A percentile compares a stretch with the other conserved stretches of the same genome.
Evolutionary conservation across 2,329 filamentous ascomycete genomes (phyloP).

Genomic region (Proliferodiscus dingleyae): DNA sequence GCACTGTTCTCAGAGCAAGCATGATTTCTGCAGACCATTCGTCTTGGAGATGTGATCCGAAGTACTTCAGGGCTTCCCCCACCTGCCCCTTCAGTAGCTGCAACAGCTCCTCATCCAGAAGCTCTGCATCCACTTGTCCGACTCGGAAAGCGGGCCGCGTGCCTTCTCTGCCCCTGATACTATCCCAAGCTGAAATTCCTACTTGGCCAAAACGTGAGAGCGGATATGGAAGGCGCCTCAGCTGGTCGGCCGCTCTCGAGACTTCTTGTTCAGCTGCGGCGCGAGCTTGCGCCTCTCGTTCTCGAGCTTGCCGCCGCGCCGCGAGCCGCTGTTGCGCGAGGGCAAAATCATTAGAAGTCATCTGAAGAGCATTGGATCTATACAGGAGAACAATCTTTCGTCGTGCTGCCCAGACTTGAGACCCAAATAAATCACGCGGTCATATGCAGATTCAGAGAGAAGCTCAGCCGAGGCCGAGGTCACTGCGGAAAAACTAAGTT

Average conservation of each 20-base stretch:
- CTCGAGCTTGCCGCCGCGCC: slow-evolving; percentile 72
- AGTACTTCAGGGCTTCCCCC: slow-evolving; percentile 81
- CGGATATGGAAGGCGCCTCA: slow-evolving; percentile 57
- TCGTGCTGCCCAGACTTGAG: too few species aligned
- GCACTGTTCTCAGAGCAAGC: slow-evolving; percentile 66
- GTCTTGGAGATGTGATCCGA: slow-evolving; percentile 72
- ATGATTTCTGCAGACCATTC: slow-evolving; percentile 86
- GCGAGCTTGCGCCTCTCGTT: slow-evolving; percentile 57
- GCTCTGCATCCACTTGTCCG: slow-evolving; percentile 90
- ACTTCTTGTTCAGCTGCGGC: slow-evolving; percentile 47
- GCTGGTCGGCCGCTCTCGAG: slow-evolving; percentile 48
- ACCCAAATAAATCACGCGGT: too few species aligned
- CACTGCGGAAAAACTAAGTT: too few species aligned
- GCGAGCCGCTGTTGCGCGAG: slow-evolving; percentile 84
- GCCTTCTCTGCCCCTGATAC: slow-evolving; percentile 67
- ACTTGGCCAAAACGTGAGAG: slow-evolving; percentile 51
- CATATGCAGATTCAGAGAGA: too few species aligned
- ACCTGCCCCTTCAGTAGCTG: slow-evolving; percentile 82
- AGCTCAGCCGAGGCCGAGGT: too few species aligned
- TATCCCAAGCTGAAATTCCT: slow-evolving; percentile 59
- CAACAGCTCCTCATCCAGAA: slow-evolving; percentile 89
- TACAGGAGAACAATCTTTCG: neutral
- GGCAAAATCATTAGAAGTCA: slow-evolving; percentile 54
- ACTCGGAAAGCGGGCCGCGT: slow-evolving; percentile 85
- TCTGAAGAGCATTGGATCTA: slow-evolving; percentile 21